Conservation (phyloP, 129 eudicot genomes). For the Flaveria brownii region DNA sequence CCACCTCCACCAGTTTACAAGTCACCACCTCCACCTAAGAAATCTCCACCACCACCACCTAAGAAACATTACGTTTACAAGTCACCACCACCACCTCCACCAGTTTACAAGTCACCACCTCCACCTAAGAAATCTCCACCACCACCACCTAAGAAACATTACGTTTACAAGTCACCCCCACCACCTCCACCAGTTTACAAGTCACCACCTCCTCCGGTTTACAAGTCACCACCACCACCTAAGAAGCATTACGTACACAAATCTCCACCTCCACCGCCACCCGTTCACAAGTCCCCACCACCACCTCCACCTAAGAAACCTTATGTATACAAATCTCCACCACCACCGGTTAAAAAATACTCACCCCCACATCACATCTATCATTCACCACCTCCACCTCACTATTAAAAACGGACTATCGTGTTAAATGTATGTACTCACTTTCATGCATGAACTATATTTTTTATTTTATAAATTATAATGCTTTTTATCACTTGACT, state of each 20-base stretch:
- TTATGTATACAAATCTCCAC: constrained; percentile 11
- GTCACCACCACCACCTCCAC: constrained; percentile 43
- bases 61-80: constrained; percentile 10
- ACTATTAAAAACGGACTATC: background rate
- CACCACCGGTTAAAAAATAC: constrained; percentile 23
- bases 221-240: constrained; percentile 37
- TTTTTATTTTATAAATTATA: background rate
- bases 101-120: constrained; percentile 40
- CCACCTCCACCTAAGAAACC: background rate
- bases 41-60: constrained; percentile 43
- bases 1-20: constrained; percentile 40
- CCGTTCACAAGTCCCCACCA: constrained; percentile 28
- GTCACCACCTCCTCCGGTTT: constrained; percentile 33
- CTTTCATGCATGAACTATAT: constrained; percentile 10
- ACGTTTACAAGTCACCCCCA: constrained; percentile 18
- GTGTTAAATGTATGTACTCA: background rate
- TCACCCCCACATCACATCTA: constrained; percentile 46
- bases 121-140: constrained; percentile 42
- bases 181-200: constrained; percentile 24
- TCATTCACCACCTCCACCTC: constrained; percentile 51
- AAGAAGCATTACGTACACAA: constrained; percentile 19
- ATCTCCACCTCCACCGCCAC: constrained; percentile 41
- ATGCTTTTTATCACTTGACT: background rate
- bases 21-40: constrained; percentile 45
- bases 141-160: constrained; percentile 22